Percentiles rank a stretch among this genome's conserved stretches.
These are phyloP conservation scores for Kuraishia ogatae DNA, from an alignment of 805 yeast species.

Conservation along the genomic window DNA sequence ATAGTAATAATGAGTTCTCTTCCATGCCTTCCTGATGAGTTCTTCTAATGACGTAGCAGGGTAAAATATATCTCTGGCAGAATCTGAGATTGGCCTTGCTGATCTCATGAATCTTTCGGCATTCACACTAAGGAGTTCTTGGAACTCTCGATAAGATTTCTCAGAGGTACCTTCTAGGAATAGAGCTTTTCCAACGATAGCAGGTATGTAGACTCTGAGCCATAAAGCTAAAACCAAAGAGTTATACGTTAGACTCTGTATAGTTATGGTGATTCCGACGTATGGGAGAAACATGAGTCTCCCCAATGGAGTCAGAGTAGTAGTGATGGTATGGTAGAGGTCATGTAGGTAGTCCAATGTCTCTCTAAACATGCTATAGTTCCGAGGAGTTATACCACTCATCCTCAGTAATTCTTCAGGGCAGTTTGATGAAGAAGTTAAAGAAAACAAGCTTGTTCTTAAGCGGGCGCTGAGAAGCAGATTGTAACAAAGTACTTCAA, in stretches of 20 bases:
- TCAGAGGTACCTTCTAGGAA: not conserved
- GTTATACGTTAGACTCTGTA: not conserved
- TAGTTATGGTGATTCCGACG: not conserved
- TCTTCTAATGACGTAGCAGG: not conserved
- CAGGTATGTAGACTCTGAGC: not conserved
- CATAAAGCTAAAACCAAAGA: not conserved
- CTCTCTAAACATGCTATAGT: not conserved
- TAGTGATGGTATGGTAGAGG: slow-evolving; percentile 3
- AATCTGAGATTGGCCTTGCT: slow-evolving; percentile 1
- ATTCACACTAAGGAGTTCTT: not conserved
- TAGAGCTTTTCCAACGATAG: not conserved
- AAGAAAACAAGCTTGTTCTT: too few relatives aligned
- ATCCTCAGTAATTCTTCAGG: not conserved
- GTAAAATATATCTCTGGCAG: not conserved
- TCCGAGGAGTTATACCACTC: not conserved
- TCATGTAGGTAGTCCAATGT: not conserved
- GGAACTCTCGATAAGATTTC: not conserved
- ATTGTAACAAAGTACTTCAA: too few relatives aligned
- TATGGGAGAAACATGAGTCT: slow-evolving; percentile 5
- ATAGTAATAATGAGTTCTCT: slow-evolving; percentile 27
- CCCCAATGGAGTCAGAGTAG: slow-evolving; percentile 13
- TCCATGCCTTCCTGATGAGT: slow-evolving; percentile 13
- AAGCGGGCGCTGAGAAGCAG: too few relatives aligned
- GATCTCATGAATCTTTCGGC: not conserved
- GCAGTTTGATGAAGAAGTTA: too few relatives aligned